These are phyloP conservation scores for Prunus padus DNA, from an alignment of 306 rosid genomes.

Conservation along the genomic window DNA sequence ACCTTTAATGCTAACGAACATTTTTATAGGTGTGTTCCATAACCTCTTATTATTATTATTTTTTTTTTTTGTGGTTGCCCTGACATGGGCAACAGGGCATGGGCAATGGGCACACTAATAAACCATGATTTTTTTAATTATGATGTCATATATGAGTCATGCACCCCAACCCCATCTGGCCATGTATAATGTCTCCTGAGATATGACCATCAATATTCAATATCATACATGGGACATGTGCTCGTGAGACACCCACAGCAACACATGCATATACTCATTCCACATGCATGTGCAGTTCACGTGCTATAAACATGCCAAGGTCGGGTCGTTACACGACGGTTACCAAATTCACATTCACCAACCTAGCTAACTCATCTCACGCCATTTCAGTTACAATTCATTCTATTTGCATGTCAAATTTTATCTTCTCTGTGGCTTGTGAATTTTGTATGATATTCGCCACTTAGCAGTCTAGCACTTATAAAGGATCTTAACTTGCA, in stretches of 20 bases:
- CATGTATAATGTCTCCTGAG: not conserved
- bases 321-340: slow-evolving; percentile 37
- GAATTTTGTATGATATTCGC: too few relatives aligned
- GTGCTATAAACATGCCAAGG: slow-evolving; percentile 67
- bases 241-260: slow-evolving; percentile 34
- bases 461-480: too few relatives aligned
- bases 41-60: not conserved
- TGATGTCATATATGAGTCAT: slow-evolving; percentile 5
- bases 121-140: not conserved
- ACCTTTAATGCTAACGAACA: slow-evolving; percentile 20
- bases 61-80: slow-evolving; percentile 19
- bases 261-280: slow-evolving; percentile 19
- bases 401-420: too few relatives aligned
- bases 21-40: slow-evolving; percentile 27
- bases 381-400: too few relatives aligned
- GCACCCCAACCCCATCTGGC: slow-evolving; percentile 5
- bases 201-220: slow-evolving; percentile 29
- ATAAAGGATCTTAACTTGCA: too few relatives aligned
- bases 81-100: not conserved
- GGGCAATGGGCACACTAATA: slow-evolving; percentile 2
- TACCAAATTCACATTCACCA: not conserved
- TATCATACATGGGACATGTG: slow-evolving; percentile 41
- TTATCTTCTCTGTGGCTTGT: too few relatives aligned
- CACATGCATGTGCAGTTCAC: slow-evolving; percentile 60
- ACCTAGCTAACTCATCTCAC: too few relatives aligned